Evolutionary conservation across 768 basidiomycete species (phyloP).

Genomic region (Austroboletus eburneus): DNA sequence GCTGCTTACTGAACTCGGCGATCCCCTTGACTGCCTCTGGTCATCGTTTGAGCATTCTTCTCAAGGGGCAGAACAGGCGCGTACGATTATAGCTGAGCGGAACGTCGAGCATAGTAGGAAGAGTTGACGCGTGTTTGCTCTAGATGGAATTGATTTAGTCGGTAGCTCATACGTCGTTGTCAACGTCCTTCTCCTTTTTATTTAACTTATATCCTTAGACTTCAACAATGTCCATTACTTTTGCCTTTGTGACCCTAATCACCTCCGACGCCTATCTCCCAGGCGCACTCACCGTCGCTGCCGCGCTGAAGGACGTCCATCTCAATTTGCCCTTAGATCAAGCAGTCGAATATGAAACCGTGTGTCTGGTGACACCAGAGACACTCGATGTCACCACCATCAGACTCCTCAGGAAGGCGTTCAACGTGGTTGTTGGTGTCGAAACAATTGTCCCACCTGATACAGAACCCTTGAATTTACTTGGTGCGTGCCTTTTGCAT

Average conservation of each 20-base stretch:
- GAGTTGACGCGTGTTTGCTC: slow-evolving; percentile 19
- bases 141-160: too few species aligned
- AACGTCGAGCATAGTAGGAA: background rate
- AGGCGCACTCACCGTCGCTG: slow-evolving; percentile 83
- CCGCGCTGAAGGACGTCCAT: slow-evolving; percentile 81
- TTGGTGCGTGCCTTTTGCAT: slow-evolving; percentile 53
- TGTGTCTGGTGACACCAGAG: slow-evolving; percentile 93
- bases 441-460: slow-evolving; percentile 78
- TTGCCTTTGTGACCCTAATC: slow-evolving; percentile 88
- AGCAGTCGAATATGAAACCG: slow-evolving; percentile 56
- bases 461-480: slow-evolving; percentile 62
- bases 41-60: slow-evolving; percentile 8
- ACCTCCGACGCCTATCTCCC: slow-evolving; percentile 92
- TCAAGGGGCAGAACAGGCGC: slow-evolving; percentile 8
- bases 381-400: slow-evolving; percentile 81
- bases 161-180: too few species aligned
- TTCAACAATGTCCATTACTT: slow-evolving; percentile 54
- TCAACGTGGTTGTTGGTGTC: slow-evolving; percentile 85
- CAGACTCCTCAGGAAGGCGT: slow-evolving; percentile 73
- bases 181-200: background rate
- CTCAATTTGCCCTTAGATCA: slow-evolving; percentile 36
- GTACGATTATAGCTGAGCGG: slow-evolving; percentile 37
- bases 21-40: slow-evolving; percentile 63
- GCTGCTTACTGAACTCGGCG: slow-evolving; percentile 63
- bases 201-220: slow-evolving; percentile 18